phyloP scores from a whole-genome alignment of 805 yeast genomes.

The Kregervanrija delftensis region DNA sequence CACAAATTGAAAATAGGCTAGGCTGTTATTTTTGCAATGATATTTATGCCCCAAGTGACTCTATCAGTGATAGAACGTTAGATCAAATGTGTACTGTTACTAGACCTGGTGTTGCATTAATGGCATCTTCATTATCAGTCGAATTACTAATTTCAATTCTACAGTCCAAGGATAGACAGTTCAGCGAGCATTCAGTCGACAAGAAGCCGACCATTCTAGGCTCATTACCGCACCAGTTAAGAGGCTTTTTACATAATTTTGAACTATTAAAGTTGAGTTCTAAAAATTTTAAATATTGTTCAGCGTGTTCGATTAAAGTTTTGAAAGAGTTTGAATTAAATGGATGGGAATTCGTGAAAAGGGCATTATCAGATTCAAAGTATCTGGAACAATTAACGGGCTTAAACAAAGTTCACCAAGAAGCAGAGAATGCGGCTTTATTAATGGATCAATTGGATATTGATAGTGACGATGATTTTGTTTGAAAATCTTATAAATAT shows the following conservation, averaged over 20 bases:
- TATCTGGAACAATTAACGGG: constrained; percentile 80
- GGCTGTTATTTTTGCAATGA: constrained; percentile 98
- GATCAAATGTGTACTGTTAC: constrained; percentile 99
- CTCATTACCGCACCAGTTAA: constrained; percentile 76
- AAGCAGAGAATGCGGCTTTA: constrained; percentile 51
- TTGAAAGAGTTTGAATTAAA: constrained; percentile 39
- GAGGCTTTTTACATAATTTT: constrained; percentile 75
- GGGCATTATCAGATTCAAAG: constrained; percentile 58
- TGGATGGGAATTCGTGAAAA: constrained; percentile 79
- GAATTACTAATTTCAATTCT: constrained; percentile 70
- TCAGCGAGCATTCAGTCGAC: constrained; percentile 28
- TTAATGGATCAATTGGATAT: constrained; percentile 28
- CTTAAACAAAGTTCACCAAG: constrained; percentile 60
- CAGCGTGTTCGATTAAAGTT: constrained; percentile 74
- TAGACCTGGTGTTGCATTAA: constrained; percentile 87
- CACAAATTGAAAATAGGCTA: constrained; percentile 33
- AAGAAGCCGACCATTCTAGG: constrained; percentile 46
- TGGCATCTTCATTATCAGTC: constrained; percentile 82
- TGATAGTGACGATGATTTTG: constrained; percentile 32
- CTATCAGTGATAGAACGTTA: constrained; percentile 77
- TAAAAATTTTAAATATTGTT: constrained; percentile 69
- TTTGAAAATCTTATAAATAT: constrained; percentile 1
- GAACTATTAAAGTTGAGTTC: constrained; percentile 59
- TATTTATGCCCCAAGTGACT: constrained; percentile 88
- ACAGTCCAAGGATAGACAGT: constrained; percentile 53